Conservation (phyloP, 192 early-diverging fungal species). For the Rhizophagus sp. region DNA sequence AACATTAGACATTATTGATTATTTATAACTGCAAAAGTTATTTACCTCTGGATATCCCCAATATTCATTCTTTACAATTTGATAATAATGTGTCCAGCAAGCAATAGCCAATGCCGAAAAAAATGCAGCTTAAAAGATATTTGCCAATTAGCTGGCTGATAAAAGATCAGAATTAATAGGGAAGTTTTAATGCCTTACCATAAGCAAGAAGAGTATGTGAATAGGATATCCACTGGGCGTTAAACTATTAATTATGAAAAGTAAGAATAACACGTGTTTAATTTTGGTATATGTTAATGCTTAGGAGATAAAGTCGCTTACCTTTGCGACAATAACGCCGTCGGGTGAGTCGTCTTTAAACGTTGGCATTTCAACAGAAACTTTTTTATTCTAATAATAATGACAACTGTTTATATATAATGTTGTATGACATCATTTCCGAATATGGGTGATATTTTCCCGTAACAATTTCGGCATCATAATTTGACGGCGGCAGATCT, state of each 20-base stretch:
- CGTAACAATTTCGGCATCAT: too few species aligned
- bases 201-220: constrained; percentile 52
- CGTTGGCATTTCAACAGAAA: too few species aligned
- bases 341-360: neutral
- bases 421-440: too few species aligned
- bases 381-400: too few species aligned
- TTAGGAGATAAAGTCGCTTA: neutral
- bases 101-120: constrained; percentile 63
- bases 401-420: too few species aligned
- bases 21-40: neutral
- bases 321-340: neutral
- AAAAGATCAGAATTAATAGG: neutral
- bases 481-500: too few species aligned
- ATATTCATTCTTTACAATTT: constrained; percentile 78
- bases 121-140: constrained; percentile 58
- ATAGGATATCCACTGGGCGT: constrained; percentile 13
- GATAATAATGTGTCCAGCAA: constrained; percentile 76
- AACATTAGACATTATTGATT: neutral
- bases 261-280: too few species aligned
- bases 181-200: constrained; percentile 34
- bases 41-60: constrained; percentile 74
- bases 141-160: neutral
- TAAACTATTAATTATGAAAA: neutral
- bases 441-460: too few species aligned
- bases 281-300: neutral